Conservation (phyloP, 2,329 filamentous ascomycete genomes). For the Kalaharituber pfeilii region DNA sequence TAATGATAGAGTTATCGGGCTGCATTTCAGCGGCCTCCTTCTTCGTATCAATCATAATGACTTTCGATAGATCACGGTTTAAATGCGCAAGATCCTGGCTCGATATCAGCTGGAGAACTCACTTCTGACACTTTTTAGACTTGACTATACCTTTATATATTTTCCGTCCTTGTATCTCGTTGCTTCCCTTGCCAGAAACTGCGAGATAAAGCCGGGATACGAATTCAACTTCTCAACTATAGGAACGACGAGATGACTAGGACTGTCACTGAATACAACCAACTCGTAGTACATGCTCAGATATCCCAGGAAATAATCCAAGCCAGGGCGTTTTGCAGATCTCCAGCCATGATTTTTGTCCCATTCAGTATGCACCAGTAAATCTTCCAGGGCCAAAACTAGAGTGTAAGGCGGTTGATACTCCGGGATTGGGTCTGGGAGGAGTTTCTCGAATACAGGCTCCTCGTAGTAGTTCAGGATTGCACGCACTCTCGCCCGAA, state of each 20-base stretch:
- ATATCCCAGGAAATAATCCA: conserved; percentile 95
- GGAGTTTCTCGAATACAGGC: conserved; percentile 80
- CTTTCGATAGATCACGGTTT: conserved; percentile 88
- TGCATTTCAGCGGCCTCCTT: conserved; percentile 66
- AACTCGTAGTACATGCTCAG: conserved; percentile 96
- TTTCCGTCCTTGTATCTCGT: conserved; percentile 92
- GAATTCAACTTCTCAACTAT: conserved; percentile 87
- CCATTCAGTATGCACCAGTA: conserved; percentile 92
- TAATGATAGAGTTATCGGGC: conserved; percentile 87
- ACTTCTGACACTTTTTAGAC: conserved; percentile 17
- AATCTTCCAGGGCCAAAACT: conserved; percentile 79
- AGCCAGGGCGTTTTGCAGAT: conserved; percentile 79
- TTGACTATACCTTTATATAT: conserved; percentile 60
- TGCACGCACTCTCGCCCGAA: conserved; percentile 54
- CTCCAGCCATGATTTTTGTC: conserved; percentile 85
- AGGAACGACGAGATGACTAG: conserved; percentile 67
- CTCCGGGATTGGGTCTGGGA: conserved; percentile 53
- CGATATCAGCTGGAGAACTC: conserved; percentile 18
- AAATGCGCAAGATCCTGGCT: conserved; percentile 83
- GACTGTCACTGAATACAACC: conserved; percentile 83
- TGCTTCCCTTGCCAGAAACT: conserved; percentile 89
- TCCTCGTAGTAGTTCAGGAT: conserved; percentile 88
- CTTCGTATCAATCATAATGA: conserved; percentile 84
- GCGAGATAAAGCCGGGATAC: conserved; percentile 73
- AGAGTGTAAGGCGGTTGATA: conserved; percentile 80